Conservation (phyloP, 345 rosid species). For the Camelina hispida region DNA sequence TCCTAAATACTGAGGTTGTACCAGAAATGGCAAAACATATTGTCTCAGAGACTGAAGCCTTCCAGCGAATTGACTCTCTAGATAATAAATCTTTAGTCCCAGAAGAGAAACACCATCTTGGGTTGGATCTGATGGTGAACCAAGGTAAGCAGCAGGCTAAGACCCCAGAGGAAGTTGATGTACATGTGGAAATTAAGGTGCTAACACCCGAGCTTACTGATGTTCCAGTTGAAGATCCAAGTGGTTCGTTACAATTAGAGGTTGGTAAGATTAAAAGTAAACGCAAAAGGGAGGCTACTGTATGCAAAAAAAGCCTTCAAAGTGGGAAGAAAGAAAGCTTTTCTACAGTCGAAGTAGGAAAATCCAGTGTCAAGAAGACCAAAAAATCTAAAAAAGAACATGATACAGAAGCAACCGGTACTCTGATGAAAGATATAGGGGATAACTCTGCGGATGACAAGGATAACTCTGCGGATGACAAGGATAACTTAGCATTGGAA, state of each 20-base stretch:
- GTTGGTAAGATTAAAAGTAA: conserved; percentile 37
- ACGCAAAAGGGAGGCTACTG: conserved; percentile 32
- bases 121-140: conserved; percentile 26
- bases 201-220: conserved; percentile 28
- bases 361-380: conserved; percentile 33
- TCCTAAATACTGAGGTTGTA: conserved; percentile 38
- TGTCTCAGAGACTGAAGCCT: conserved; percentile 36
- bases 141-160: conserved; percentile 43
- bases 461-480: conserved; percentile 55
- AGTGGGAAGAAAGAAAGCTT: conserved; percentile 44
- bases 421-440: conserved; percentile 27
- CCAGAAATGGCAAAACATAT: conserved; percentile 35
- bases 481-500: conserved; percentile 53
- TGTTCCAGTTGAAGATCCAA: conserved; percentile 29
- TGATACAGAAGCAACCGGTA: conserved; percentile 28
- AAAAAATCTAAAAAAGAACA: conserved; percentile 40
- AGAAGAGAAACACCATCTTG: conserved; percentile 51
- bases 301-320: conserved; percentile 31
- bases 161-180: conserved; percentile 32
- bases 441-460: conserved; percentile 44
- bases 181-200: conserved; percentile 30
- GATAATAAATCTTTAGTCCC: conserved; percentile 65
- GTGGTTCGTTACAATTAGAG: conserved; percentile 27
- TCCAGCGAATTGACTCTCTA: conserved; percentile 29
- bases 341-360: conserved; percentile 42